A percentile compares a stretch with the other conserved stretches of the same genome.
These are phyloP conservation scores for Teunomyces funiuensis DNA, from an alignment of 805 yeast species.

Conservation along the genomic window DNA sequence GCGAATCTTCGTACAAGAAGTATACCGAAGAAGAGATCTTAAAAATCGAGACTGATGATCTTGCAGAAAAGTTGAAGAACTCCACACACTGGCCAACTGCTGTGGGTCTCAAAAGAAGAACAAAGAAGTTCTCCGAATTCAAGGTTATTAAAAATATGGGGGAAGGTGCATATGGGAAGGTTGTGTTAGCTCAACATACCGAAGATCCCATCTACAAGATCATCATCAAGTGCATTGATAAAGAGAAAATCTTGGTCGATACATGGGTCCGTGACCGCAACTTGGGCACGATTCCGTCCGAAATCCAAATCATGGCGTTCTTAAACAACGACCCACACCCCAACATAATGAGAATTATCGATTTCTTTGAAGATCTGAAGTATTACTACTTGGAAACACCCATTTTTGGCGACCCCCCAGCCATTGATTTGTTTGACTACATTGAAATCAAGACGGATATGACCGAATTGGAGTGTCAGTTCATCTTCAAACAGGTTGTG, in stretches of 20 bases:
- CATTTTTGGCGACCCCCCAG: conserved; percentile 86
- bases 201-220: conserved; percentile 63
- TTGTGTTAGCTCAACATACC: conserved; percentile 70
- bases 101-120: conserved; percentile 67
- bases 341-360: conserved; percentile 79
- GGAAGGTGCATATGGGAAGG: conserved; percentile 96
- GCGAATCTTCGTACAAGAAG: conserved; percentile 16
- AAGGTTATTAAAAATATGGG: conserved; percentile 77
- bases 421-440: conserved; percentile 87
- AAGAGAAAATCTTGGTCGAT: conserved; percentile 90
- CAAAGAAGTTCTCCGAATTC: conserved; percentile 71
- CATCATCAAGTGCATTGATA: conserved; percentile 85
- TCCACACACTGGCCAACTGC: conserved; percentile 50
- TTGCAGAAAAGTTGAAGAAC: conserved; percentile 32
- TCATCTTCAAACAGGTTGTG: conserved; percentile 76
- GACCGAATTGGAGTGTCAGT: conserved; percentile 75
- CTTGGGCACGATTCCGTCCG: conserved; percentile 94
- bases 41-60: conserved; percentile 44
- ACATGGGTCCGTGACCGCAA: conserved; percentile 95
- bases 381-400: conserved; percentile 91
- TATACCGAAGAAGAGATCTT: conserved; percentile 45
- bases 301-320: conserved; percentile 89
- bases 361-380: conserved; percentile 88
- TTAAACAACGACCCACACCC: conserved; percentile 78
- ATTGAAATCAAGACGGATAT: conserved; percentile 83